A percentile compares a stretch with the other conserved stretches of the same genome.
These are phyloP conservation scores for Leccinum griseonigrum DNA, from an alignment of 1,284 basidiomycete species.

Conservation along the genomic window DNA sequence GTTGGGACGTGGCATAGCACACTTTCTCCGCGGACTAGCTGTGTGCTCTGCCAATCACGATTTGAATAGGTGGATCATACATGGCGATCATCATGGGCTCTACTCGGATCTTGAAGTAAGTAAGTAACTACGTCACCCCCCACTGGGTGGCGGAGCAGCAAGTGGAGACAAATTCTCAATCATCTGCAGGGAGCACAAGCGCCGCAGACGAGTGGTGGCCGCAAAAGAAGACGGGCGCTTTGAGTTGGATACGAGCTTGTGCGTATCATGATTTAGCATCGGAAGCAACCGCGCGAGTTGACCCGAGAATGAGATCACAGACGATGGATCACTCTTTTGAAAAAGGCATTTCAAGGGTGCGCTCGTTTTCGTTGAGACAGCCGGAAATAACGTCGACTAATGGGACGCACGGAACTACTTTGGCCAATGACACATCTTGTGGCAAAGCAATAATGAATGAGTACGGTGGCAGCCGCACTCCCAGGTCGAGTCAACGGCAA, in stretches of 20 bases:
- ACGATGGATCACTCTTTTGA: neutral
- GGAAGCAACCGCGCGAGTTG: neutral
- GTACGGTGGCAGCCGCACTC: constrained; percentile 16
- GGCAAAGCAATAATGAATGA: neutral
- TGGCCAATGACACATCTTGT: neutral
- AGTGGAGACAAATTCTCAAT: neutral
- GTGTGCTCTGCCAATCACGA: constrained; percentile 3
- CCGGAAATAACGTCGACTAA: constrained; percentile 7
- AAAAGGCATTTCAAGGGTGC: neutral
- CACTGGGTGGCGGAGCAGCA: neutral
- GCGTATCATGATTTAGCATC: neutral
- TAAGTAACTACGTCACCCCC: neutral
- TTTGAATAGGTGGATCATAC: neutral
- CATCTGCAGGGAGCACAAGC: neutral
- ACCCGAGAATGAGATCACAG: constrained; percentile 6
- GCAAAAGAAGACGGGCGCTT: neutral
- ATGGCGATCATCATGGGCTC: neutral
- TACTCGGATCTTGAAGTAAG: neutral
- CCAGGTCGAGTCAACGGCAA: constrained; percentile 4
- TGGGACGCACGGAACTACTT: neutral
- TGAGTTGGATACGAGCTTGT: neutral
- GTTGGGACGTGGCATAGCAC: neutral
- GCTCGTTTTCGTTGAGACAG: neutral
- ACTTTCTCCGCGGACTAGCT: constrained; percentile 1
- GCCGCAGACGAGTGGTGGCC: neutral